Evolutionary conservation across 768 basidiomycete species (phyloP).

Genomic region (Dictyophora rubrovolvata): DNA sequence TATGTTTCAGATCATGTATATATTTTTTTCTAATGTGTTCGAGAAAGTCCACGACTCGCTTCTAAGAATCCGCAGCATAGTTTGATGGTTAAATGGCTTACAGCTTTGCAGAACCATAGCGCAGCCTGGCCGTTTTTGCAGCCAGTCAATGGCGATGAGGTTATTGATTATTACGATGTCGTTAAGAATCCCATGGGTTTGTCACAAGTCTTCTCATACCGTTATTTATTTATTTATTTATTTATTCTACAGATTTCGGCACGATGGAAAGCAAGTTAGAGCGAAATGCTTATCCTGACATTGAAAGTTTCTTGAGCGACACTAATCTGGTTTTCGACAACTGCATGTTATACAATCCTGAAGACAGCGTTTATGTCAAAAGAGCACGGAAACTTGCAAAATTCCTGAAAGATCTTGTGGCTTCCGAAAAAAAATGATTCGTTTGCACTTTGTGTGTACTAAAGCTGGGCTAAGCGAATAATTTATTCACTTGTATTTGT

Average conservation of each 20-base stretch:
- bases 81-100: constrained; percentile 64
- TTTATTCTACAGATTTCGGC: constrained; percentile 49
- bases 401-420: constrained; percentile 49
- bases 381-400: constrained; percentile 80
- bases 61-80: constrained; percentile 44
- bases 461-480: background rate
- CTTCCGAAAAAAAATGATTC: constrained; percentile 12
- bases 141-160: constrained; percentile 73
- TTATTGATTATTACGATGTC: constrained; percentile 82
- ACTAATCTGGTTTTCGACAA: constrained; percentile 83
- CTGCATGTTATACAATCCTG: constrained; percentile 80
- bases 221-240: background rate
- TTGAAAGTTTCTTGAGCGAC: constrained; percentile 70
- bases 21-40: constrained; percentile 1
- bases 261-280: constrained; percentile 90
- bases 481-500: background rate
- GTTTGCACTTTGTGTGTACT: background rate
- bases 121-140: constrained; percentile 80
- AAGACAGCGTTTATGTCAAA: constrained; percentile 67
- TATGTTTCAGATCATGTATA: background rate
- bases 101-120: constrained; percentile 67
- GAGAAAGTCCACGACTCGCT: constrained; percentile 28
- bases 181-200: constrained; percentile 89
- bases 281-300: constrained; percentile 66
- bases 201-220: constrained; percentile 17